Evolutionary conservation across 768 basidiomycete species (phyloP), one percentile per base, ranked within the genome.

Genomic region (Clitopilus hobsonii): DNA sequence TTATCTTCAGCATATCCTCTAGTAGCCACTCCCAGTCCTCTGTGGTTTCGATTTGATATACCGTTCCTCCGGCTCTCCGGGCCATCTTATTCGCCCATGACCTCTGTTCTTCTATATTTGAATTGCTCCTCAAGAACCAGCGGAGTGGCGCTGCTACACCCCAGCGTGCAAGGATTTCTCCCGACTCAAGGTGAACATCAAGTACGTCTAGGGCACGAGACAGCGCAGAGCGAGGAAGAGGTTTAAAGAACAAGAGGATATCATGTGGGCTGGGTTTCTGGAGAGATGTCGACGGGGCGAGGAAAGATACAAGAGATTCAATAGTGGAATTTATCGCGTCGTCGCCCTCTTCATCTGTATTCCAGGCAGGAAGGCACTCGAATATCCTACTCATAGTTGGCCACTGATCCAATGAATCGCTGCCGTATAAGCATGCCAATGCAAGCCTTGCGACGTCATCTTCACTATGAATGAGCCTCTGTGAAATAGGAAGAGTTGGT

Each of bases 301-400:
- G 84, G 60, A 89, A 94, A 5, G 82, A 74, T 6, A 89, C 89
- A 23, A 98, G 82, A 6, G 92, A 92, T 16, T 80, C 67, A 28
- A 96, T 76, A 0, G 92, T 95, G 5, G 88, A 88, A 52, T 94
- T 86, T n/a, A 84, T 86, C 51, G 84, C 84, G 56, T 92, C 82
- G 55, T 89, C 80, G 38, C 79, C 77, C 48, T 86, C 82, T 36
- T 77, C 80, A n/a, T 77, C 78, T 38, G 85, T 74, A 54, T 85
- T 86, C 92, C 95, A 97, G 2, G 88, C 96, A 0, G 96, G 96
- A 27, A 98, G 77, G 65, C 95, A 99, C 66, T 99, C 96, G 67
- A 99, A 98, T 51, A 99, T 91, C 27, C 77, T 74, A 60, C 88
- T 91, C 94, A 97, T 98, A 3, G 76, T 85, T 0, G 83, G 64